Evolutionary conservation across 306 rosid genomes (phyloP).

Genomic region (Clitoria ternatea): DNA sequence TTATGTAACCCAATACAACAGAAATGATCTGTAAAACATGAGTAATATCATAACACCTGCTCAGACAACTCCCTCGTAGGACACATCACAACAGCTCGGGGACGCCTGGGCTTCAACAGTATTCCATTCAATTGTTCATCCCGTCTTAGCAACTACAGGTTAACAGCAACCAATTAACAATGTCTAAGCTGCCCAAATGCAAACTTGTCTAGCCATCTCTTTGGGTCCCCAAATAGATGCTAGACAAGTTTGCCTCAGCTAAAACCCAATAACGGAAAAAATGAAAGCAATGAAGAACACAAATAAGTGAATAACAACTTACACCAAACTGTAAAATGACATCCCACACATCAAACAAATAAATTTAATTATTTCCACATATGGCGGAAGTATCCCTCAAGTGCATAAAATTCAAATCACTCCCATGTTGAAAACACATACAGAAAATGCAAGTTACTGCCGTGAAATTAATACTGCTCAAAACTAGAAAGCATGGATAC

Average conservation of each 20-base stretch:
- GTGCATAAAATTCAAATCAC: not conserved
- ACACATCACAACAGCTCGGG: slow-evolving; percentile 82
- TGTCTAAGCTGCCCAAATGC: not conserved
- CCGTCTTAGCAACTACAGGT: slow-evolving; percentile 73
- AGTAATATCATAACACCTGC: slow-evolving; percentile 54
- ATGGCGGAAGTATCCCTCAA: not conserved
- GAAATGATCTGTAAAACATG: slow-evolving; percentile 9
- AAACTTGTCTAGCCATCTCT: too few species aligned
- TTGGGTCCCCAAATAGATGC: slow-evolving; percentile 1
- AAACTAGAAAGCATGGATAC: not conserved
- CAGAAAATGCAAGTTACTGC: not conserved
- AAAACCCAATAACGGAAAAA: slow-evolving; percentile 1
- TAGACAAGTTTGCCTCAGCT: slow-evolving; percentile 1
- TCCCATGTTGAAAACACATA: not conserved
- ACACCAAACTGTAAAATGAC: not conserved
- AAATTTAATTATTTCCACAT: not conserved
- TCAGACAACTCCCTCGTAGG: slow-evolving; percentile 95
- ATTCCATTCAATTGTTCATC: slow-evolving; percentile 72
- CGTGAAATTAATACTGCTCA: not conserved
- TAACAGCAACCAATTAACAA: slow-evolving; percentile 28
- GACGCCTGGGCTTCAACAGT: slow-evolving; percentile 80
- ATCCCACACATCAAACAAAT: not conserved
- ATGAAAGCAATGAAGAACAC: not conserved
- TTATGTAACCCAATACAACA: not conserved
- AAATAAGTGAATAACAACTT: not conserved